Percentiles rank a stretch among this genome's conserved stretches.
These are phyloP conservation scores for Mallotus repandus DNA, from an alignment of 441 rosid species.

Conservation along the genomic window DNA sequence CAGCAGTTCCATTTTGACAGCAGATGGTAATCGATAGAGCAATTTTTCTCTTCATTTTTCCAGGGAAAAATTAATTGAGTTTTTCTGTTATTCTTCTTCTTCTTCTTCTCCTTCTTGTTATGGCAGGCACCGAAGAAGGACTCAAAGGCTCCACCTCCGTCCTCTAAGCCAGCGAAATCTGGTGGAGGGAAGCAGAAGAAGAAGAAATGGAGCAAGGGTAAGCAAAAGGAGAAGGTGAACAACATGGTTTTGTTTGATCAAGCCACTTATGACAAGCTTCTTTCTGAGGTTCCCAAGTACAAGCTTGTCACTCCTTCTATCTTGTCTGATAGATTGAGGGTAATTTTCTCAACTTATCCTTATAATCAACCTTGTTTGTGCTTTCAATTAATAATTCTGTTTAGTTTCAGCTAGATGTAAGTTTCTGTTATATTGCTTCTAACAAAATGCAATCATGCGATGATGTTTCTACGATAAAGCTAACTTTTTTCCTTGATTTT, in stretches of 20 bases:
- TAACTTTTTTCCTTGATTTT: too few species aligned
- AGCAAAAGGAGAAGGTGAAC: constrained; percentile 79
- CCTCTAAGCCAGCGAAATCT: constrained; percentile 62
- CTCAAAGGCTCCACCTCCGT: constrained; percentile 41
- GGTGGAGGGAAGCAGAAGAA: constrained; percentile 71
- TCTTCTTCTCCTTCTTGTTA: too few species aligned
- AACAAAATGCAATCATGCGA: too few species aligned
- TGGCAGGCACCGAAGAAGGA: constrained; percentile 59
- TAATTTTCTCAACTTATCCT: constrained; percentile 2
- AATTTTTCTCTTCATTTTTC: too few species aligned
- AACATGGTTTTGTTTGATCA: constrained; percentile 70
- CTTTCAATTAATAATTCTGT: too few species aligned
- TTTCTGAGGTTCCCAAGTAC: constrained; percentile 61
- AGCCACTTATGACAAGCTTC: constrained; percentile 64
- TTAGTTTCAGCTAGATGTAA: too few species aligned
- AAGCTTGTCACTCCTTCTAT: constrained; percentile 64
- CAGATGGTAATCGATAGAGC: too few species aligned
- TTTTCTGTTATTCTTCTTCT: neutral
- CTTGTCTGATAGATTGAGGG: constrained; percentile 63
- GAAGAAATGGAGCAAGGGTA: constrained; percentile 80
- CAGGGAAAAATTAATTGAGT: too few species aligned
- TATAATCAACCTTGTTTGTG: too few species aligned
- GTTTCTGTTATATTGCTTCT: too few species aligned
- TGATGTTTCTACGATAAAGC: too few species aligned
- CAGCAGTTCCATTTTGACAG: too few species aligned